Percentiles rank a stretch among this genome's conserved stretches.
These are phyloP conservation scores for Macrotyloma uniflorum DNA, from an alignment of 306 rosid species.

Conservation along the genomic window DNA sequence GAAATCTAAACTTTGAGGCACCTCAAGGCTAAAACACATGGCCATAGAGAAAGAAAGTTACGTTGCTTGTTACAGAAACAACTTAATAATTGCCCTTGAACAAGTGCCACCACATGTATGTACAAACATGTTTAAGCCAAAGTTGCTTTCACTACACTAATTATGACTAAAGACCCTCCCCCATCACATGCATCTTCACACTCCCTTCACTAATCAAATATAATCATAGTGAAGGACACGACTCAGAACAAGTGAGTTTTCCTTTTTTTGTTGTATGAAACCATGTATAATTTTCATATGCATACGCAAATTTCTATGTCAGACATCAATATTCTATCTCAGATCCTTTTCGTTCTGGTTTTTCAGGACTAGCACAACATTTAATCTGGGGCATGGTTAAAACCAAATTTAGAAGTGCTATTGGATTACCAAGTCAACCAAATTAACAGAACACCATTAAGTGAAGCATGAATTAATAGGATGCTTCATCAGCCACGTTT, in stretches of 20 bases:
- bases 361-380: not conserved
- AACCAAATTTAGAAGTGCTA: not conserved
- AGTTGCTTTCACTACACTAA: slow-evolving; percentile 32
- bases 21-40: not conserved
- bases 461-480: not conserved
- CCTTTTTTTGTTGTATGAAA: not conserved
- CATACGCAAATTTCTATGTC: not conserved
- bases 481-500: not conserved
- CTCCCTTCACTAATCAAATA: slow-evolving; percentile 40
- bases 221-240: slow-evolving; percentile 22
- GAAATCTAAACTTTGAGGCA: slow-evolving; percentile 4
- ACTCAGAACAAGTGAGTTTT: not conserved
- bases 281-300: not conserved
- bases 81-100: slow-evolving; percentile 29
- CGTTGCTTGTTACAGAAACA: slow-evolving; percentile 24
- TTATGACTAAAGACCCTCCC: slow-evolving; percentile 28
- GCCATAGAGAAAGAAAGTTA: slow-evolving; percentile 8
- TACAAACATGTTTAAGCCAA: slow-evolving; percentile 24
- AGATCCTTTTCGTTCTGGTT: not conserved
- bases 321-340: not conserved
- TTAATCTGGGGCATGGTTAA: not conserved
- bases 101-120: slow-evolving; percentile 27
- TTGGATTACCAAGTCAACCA: not conserved
- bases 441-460: not conserved
- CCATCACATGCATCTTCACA: slow-evolving; percentile 52